Conservation (phyloP, 345 rosid genomes). For the Rhodamnia argentea region DNA sequence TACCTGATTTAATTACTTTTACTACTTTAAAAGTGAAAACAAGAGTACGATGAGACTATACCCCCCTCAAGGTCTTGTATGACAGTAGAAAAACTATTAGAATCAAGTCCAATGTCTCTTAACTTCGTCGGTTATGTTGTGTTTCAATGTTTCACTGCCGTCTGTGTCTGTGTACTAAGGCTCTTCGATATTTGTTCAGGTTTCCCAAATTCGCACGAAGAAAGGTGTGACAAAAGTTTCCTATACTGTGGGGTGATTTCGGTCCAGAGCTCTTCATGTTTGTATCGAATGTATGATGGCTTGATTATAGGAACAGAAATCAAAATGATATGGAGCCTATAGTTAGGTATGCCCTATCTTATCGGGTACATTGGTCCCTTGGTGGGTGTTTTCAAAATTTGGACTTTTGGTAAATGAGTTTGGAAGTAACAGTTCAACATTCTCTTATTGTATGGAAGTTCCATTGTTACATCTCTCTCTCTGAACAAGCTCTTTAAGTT, state of each 20-base stretch:
- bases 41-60: neutral
- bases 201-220: slow-evolving; percentile 58
- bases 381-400: neutral
- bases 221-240: slow-evolving; percentile 67
- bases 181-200: slow-evolving; percentile 10
- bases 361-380: neutral
- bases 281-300: neutral
- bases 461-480: neutral
- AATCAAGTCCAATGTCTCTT: neutral
- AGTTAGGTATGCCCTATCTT: neutral
- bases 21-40: neutral
- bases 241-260: slow-evolving; percentile 30
- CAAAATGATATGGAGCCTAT: neutral
- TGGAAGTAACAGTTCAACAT: neutral
- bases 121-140: neutral
- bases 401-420: neutral
- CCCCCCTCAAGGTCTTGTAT: neutral
- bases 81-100: neutral
- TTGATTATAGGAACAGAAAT: neutral
- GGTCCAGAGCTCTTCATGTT: neutral
- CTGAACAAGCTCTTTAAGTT: neutral
- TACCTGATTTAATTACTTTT: neutral
- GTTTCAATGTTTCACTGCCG: neutral
- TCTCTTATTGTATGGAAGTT: neutral
- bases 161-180: neutral